Percentiles rank a stretch among this genome's conserved stretches.
phyloP scores from a whole-genome alignment of 2,329 filamentous ascomycete genomes.

The Oidium heveae region DNA sequence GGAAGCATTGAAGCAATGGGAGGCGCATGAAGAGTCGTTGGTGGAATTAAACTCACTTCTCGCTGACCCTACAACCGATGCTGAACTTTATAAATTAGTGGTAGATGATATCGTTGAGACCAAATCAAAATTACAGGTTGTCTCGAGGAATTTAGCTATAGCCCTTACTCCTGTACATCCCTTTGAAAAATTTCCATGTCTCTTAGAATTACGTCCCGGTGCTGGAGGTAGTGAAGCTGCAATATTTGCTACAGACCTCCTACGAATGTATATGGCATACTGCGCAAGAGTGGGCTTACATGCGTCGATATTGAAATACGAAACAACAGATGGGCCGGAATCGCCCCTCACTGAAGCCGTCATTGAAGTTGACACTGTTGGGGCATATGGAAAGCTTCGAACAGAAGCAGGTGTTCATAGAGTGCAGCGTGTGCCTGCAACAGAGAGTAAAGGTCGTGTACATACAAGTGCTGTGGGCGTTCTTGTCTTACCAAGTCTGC shows the following conservation, averaged over 20 bases:
- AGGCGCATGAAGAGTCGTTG: conserved; percentile 26
- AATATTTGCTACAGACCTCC: conserved; percentile 65
- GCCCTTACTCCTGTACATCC: conserved; percentile 70
- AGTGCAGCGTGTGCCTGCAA: conserved; percentile 78
- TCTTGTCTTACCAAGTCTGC: conserved; percentile 71
- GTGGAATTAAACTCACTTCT: conserved; percentile 27
- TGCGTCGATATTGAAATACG: conserved; percentile 51
- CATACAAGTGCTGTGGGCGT: conserved; percentile 86
- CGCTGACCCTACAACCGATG: conserved; percentile 20
- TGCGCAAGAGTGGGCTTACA: conserved; percentile 45
- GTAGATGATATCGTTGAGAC: conserved; percentile 58
- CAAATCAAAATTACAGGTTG: conserved; percentile 29
- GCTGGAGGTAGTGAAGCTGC: conserved; percentile 79
- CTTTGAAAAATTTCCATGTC: conserved; percentile 70
- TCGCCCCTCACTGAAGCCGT: conserved; percentile 64
- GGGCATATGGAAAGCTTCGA: conserved; percentile 59
- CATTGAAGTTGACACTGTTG: conserved; percentile 51
- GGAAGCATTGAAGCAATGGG: conserved; percentile 30
- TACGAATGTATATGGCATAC: conserved; percentile 72
- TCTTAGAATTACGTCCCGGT: conserved; percentile 78
- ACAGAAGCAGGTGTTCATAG: conserved; percentile 86
- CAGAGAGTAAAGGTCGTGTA: conserved; percentile 71
- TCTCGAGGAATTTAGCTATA: conserved; percentile 44
- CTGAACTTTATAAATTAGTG: conserved; percentile 54
- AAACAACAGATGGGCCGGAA: conserved; percentile 45